phyloP scores from a whole-genome alignment of 805 yeast species.

The Zygosaccharomyces bailii region DNA sequence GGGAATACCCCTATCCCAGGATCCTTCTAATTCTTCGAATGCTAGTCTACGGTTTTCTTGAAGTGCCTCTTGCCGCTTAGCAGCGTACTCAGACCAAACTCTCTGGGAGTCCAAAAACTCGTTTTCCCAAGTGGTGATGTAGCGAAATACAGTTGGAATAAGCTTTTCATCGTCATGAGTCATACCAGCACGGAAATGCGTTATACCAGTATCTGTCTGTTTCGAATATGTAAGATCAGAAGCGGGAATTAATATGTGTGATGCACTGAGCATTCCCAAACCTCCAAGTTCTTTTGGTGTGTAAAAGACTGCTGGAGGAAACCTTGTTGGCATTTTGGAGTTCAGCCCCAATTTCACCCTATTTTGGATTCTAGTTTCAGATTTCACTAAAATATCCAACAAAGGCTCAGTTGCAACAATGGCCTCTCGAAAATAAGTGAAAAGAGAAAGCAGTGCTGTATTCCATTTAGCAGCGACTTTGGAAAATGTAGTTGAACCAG shows the following conservation, averaged over 20 bases:
- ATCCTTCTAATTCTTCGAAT: slow-evolving; percentile 88
- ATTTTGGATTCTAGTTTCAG: slow-evolving; percentile 91
- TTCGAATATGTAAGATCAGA: slow-evolving; percentile 87
- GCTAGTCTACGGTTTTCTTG: slow-evolving; percentile 82
- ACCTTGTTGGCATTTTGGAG: slow-evolving; percentile 97
- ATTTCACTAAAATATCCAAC: slow-evolving; percentile 77
- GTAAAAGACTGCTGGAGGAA: slow-evolving; percentile 98
- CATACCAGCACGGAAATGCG: slow-evolving; percentile 94
- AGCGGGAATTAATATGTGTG: slow-evolving; percentile 91
- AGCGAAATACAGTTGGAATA: slow-evolving; percentile 91
- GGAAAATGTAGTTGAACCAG: slow-evolving; percentile 93
- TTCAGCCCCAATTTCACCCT: slow-evolving; percentile 91
- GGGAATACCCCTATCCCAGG: slow-evolving; percentile 97
- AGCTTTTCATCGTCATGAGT: slow-evolving; percentile 70
- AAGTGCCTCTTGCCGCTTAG: slow-evolving; percentile 80
- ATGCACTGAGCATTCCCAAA: slow-evolving; percentile 94
- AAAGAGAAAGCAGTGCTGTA: slow-evolving; percentile 79
- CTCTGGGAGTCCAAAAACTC: slow-evolving; percentile 91
- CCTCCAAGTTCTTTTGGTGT: slow-evolving; percentile 98
- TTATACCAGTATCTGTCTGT: slow-evolving; percentile 91
- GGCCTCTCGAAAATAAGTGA: slow-evolving; percentile 91
- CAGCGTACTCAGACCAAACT: slow-evolving; percentile 97
- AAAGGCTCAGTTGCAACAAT: slow-evolving; percentile 76
- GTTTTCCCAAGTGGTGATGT: slow-evolving; percentile 93
- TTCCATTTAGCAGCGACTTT: slow-evolving; percentile 96